Percentiles rank a stretch among this genome's conserved stretches.
phyloP scores from a whole-genome alignment of 2,329 filamentous ascomycete species.

The Fusarium sp. region DNA sequence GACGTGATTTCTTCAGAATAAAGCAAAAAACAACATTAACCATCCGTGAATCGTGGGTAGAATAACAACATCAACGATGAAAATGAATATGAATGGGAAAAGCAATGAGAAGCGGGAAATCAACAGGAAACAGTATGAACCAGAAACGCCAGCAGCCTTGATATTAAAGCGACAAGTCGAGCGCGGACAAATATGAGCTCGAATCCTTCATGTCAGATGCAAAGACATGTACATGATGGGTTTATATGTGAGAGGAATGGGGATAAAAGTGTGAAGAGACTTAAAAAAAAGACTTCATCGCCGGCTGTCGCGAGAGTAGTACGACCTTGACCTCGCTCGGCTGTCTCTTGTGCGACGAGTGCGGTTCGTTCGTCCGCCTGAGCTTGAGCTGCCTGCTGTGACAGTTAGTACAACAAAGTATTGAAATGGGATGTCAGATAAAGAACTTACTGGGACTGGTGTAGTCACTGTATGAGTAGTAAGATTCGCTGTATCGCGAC shows the following conservation, averaged over 20 bases:
- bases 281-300: conserved; percentile 27
- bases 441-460: conserved; percentile 65
- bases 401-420: conserved; percentile 37
- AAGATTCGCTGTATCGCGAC: conserved; percentile 66
- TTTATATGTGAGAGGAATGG: conserved; percentile 28
- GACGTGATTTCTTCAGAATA: conserved; percentile 39
- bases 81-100: conserved; percentile 6
- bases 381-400: conserved; percentile 61
- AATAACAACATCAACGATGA: conserved; percentile 29
- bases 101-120: conserved; percentile 13
- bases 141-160: conserved; percentile 45
- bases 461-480: conserved; percentile 66
- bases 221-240: conserved; percentile 45
- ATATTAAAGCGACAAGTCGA: conserved; percentile 41
- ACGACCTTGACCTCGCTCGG: conserved; percentile 52
- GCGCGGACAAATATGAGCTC: conserved; percentile 40
- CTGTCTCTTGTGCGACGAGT: conserved; percentile 52
- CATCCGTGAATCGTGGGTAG: conserved; percentile 30
- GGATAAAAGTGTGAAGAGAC: conserved; percentile 9
- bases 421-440: conserved; percentile 1
- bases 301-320: conserved; percentile 50
- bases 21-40: conserved; percentile 26
- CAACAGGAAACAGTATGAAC: conserved; percentile 33
- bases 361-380: conserved; percentile 58
- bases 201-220: conserved; percentile 39